Conservation (phyloP, 179 eudicot genomes). For the Pouteria campechiana region DNA sequence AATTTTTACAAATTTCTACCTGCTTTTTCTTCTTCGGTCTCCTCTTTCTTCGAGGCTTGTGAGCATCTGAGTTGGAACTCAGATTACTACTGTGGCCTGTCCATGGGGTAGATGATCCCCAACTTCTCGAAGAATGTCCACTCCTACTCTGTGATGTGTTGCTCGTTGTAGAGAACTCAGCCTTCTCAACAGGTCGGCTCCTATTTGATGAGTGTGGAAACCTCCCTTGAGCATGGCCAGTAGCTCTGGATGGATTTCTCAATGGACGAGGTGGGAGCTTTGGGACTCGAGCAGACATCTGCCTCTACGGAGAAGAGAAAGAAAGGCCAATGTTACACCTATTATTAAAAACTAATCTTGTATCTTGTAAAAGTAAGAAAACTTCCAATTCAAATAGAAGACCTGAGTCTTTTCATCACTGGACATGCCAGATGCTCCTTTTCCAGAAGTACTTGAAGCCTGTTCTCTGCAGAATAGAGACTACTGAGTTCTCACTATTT, state of each 20-base stretch:
- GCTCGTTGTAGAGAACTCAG: slow-evolving; percentile 29
- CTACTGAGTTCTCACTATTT: too few species aligned
- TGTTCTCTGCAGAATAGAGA: slow-evolving; percentile 86
- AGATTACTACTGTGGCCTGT: slow-evolving; percentile 69
- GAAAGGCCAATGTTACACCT: background rate
- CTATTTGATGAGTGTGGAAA: slow-evolving; percentile 30
- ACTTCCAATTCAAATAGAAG: background rate
- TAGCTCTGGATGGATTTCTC: slow-evolving; percentile 14
- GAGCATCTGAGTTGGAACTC: slow-evolving; percentile 91
- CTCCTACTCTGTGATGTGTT: slow-evolving; percentile 32
- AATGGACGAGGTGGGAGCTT: slow-evolving; percentile 89
- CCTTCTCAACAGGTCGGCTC: slow-evolving; percentile 16
- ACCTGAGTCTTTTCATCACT: slow-evolving; percentile 91
- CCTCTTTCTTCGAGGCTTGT: slow-evolving; percentile 75
- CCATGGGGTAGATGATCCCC: slow-evolving; percentile 34
- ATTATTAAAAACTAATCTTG: background rate
- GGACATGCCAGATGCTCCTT: slow-evolving; percentile 80
- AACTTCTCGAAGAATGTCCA: slow-evolving; percentile 26
- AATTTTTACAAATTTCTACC: too few species aligned
- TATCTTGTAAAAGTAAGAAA: background rate
- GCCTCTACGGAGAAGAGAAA: slow-evolving; percentile 31
- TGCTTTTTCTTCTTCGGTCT: slow-evolving; percentile 86
- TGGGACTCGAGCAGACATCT: slow-evolving; percentile 59
- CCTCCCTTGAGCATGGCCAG: slow-evolving; percentile 18
- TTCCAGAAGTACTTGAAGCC: slow-evolving; percentile 82